phyloP scores from a whole-genome alignment of 176 grass and related monocot genomes.

The Poa annua region DNA sequence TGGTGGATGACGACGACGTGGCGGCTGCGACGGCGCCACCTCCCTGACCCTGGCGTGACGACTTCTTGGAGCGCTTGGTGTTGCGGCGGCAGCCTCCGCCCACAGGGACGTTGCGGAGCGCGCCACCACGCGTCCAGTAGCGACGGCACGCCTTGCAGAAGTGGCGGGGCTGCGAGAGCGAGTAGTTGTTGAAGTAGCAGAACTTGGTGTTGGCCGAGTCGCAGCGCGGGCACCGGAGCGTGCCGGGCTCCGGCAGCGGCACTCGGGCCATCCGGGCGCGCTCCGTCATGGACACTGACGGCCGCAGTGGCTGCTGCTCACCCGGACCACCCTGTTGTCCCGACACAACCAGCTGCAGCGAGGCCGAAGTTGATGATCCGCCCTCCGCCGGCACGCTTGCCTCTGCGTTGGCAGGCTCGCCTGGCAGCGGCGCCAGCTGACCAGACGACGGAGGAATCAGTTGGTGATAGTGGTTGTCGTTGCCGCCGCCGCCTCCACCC shows the following conservation, averaged over 20 bases:
- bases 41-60: conserved; percentile 48
- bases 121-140: conserved; percentile 98
- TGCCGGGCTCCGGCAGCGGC: conserved; percentile 74
- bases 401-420: conserved; percentile 8
- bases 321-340: conserved; percentile 13
- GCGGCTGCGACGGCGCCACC: conserved; percentile 29
- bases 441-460: conserved; percentile 39
- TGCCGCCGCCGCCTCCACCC: conserved; percentile 31
- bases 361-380: conserved; percentile 35
- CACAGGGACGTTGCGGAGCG: conserved; percentile 93
- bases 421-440: conserved; percentile 30
- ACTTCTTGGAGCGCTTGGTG: conserved; percentile 81
- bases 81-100: conserved; percentile 93
- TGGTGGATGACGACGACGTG: conserved; percentile 74
- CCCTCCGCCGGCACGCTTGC: conserved; percentile 15
- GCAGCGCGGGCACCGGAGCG: conserved; percentile 90
- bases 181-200: conserved; percentile 99
- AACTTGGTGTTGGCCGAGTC: conserved; percentile 99
- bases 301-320: conserved; percentile 32
- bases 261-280: conserved; percentile 79
- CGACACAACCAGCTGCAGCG: conserved; percentile 31
- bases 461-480: conserved; percentile 27
- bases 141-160: conserved; percentile 99
- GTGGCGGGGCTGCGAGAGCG: conserved; percentile 98
- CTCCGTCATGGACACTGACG: conserved; percentile 67